Conservation (phyloP, 2,329 filamentous ascomycete genomes). For the Fusarium denticulatum region DNA sequence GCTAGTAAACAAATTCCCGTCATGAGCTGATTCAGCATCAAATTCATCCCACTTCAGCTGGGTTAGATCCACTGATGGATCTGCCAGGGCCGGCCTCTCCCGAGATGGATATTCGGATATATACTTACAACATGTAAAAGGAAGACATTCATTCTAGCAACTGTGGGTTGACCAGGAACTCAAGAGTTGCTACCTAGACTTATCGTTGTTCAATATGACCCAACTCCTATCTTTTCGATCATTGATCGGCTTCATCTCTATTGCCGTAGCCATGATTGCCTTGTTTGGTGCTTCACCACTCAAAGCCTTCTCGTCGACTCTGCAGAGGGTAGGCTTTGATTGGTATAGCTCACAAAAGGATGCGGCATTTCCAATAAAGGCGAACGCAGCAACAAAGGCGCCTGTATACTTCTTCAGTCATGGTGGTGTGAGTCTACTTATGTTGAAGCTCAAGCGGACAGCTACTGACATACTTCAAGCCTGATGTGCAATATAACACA, state of each 20-base stretch:
- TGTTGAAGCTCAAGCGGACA: not conserved
- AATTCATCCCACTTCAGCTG: constrained; percentile 10
- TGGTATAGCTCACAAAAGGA: constrained; percentile 27
- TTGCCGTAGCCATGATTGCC: constrained; percentile 37
- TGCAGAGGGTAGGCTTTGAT: constrained; percentile 36
- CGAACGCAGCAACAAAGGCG: constrained; percentile 26
- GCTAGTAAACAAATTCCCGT: not conserved
- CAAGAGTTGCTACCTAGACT: not conserved
- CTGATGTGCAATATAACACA: constrained; percentile 74
- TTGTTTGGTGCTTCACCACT: constrained; percentile 38
- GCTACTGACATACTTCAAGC: constrained; percentile 48
- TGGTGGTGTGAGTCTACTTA: constrained; percentile 55
- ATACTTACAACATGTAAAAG: constrained; percentile 15
- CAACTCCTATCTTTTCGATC: constrained; percentile 32
- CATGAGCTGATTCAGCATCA: constrained; percentile 36
- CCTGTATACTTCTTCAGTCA: constrained; percentile 63
- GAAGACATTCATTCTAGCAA: not conserved
- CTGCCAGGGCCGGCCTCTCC: constrained; percentile 1
- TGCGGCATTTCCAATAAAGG: not conserved
- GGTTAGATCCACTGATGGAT: constrained; percentile 29
- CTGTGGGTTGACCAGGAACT: not conserved
- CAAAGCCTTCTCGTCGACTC: constrained; percentile 32
- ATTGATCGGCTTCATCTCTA: constrained; percentile 34
- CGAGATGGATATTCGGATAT: constrained; percentile 43
- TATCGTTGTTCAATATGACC: constrained; percentile 26